Evolutionary conservation across 1,284 basidiomycete species (phyloP).

Genomic region (Rhodotorula sp.): DNA sequence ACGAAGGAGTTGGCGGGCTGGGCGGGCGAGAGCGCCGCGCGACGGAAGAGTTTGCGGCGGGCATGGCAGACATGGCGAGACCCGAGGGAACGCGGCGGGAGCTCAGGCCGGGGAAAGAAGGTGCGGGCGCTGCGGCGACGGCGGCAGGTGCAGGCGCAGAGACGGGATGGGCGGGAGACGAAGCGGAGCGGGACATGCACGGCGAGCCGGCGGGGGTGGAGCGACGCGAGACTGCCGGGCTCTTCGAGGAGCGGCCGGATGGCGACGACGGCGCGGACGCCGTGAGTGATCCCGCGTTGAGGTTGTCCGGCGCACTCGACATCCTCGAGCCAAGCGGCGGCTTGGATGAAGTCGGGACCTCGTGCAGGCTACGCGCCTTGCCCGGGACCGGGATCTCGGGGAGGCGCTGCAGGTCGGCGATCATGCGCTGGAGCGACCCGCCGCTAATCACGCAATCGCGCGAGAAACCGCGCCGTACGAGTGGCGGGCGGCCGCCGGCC

Average conservation of each 20-base stretch:
- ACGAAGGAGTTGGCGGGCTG: background rate
- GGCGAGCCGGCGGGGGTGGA: constrained; percentile 4
- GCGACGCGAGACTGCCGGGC: background rate
- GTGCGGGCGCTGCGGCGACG: background rate
- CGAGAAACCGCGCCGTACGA: constrained; percentile 5
- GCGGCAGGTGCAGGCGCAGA: background rate
- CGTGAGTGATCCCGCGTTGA: constrained; percentile 2
- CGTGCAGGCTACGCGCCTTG: constrained; percentile 27
- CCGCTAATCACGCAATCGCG: constrained; percentile 38
- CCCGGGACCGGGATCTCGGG: constrained; percentile 23
- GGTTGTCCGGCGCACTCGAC: constrained; percentile 20
- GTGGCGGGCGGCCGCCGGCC: background rate
- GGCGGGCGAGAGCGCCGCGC: constrained; percentile 7
- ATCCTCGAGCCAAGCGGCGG: constrained; percentile 20
- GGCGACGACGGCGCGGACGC: constrained; percentile 10
- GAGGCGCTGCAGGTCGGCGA: constrained; percentile 31
- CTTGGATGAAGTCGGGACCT: constrained; percentile 10
- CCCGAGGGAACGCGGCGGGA: constrained; percentile 13
- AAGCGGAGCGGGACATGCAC: constrained; percentile 14
- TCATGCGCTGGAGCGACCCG: constrained; percentile 38
- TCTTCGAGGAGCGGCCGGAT: background rate
- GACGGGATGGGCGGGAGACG: background rate
- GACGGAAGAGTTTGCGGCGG: background rate
- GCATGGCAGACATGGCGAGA: constrained; percentile 20
- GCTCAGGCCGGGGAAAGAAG: background rate